Base-by-base conservation (phyloP, 495 filamentous ascomycete genomes). In the Glonium stellatum region DNA sequence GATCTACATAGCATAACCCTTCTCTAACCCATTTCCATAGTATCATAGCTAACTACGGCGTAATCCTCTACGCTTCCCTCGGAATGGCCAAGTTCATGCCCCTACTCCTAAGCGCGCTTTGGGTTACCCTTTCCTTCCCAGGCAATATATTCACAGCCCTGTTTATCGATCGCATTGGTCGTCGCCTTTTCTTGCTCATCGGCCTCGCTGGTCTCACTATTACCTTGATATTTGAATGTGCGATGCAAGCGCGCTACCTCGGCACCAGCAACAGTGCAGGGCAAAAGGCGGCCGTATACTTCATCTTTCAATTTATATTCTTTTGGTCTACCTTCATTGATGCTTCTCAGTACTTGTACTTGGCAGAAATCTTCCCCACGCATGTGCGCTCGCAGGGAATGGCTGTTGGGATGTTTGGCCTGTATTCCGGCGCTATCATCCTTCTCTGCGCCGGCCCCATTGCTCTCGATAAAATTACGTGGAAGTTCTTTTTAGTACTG, bases 341-440 rank as follows among this genome's bases (percentile, higher is more conserved):
- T 58, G 75, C 79, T 1, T 76, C 76, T 8, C 78, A 77, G 70
- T 82, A 78, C 48, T 67, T 81, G 18, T 81, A 80, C 52, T 63
- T 76, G 15, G 70, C 76, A 1, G 79, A 81, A 62, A 79, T 82
- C 19, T 80, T 77, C 69, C 79, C 79, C 0, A 81, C 74, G 0
- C 73, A 78, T 54, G 74, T 81, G 44, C 72, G 79, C 6, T 64
- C 73, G 0, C 72, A 77, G 57, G 78, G 79, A 10, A 75, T 79
- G 66, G 78, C 74, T 18, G 69, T 80, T 44, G 78, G 73, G 5
- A 61, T 78, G 15, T 71, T 72, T 27, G 73, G 72, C 13, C 76
- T 76, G 59, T 79, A 77, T 63, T 69, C 73, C 23, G 73, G 74
- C 0, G 74, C 70, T 0, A 61, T 76, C 6, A 73, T 79, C 18